Conservation (phyloP, 78 protist genomes). For the Cavenderia fasciculata region DNA sequence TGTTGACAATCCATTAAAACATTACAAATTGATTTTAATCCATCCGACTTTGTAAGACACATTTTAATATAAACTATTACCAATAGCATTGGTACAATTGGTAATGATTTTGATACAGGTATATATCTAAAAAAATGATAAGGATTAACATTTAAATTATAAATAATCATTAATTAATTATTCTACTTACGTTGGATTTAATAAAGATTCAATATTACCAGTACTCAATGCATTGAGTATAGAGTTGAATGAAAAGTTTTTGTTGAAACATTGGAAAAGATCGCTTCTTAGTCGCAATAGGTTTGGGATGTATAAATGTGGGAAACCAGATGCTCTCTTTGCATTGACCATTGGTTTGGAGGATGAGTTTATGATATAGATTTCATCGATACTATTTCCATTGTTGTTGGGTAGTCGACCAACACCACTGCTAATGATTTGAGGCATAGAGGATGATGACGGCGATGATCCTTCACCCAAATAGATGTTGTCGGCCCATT, state of each 20-base stretch:
- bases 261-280: constrained; percentile 8
- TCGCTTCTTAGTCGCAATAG: constrained; percentile 42
- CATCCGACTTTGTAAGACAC: constrained; percentile 47
- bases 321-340: constrained; percentile 28
- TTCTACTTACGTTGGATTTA: constrained; percentile 45
- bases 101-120: constrained; percentile 47
- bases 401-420: neutral
- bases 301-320: constrained; percentile 40
- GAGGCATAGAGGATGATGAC: neutral
- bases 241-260: constrained; percentile 10
- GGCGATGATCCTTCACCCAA: neutral
- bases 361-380: neutral
- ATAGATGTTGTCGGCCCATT: neutral
- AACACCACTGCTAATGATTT: no score
- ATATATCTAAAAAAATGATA: constrained; percentile 4
- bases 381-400: neutral
- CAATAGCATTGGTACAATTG: constrained; percentile 62
- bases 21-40: constrained; percentile 8
- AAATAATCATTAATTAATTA: neutral
- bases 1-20: constrained; percentile 21
- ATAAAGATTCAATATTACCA: constrained; percentile 26
- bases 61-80: constrained; percentile 38
- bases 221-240: constrained; percentile 31
- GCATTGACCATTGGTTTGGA: neutral
- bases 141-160: neutral